A percentile compares a stretch with the other conserved stretches of the same genome.
Evolutionary conservation across 2,329 filamentous ascomycete genomes (phyloP).

Genomic region (Mycosphaerelloides madeirae): DNA sequence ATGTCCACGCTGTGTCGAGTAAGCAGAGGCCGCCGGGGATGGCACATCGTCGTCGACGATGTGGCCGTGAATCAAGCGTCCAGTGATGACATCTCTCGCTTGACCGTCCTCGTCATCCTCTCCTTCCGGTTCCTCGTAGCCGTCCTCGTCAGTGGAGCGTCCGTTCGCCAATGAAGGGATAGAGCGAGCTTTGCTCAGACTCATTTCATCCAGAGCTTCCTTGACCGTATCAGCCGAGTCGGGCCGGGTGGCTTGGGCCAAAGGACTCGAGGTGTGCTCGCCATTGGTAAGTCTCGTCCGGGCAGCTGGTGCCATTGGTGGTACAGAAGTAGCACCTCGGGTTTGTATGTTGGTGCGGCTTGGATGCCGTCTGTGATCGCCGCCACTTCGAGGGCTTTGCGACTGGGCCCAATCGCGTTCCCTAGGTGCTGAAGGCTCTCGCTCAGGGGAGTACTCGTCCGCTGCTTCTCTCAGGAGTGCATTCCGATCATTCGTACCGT

Average conservation of each 20-base stretch:
- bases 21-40: slow-evolving; percentile 63
- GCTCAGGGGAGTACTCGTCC: slow-evolving; percentile 12
- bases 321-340: slow-evolving; percentile 19
- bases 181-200: slow-evolving; percentile 22
- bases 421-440: slow-evolving; percentile 13
- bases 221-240: slow-evolving; percentile 23
- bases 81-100: slow-evolving; percentile 84
- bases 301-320: slow-evolving; percentile 8
- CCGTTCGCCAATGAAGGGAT: slow-evolving; percentile 24
- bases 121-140: slow-evolving; percentile 30
- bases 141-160: slow-evolving; percentile 24
- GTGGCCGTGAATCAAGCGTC: slow-evolving; percentile 85
- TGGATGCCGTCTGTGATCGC: slow-evolving; percentile 8
- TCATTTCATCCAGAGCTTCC: slow-evolving; percentile 3
- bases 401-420: slow-evolving; percentile 28
- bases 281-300: slow-evolving; percentile 25
- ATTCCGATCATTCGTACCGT: slow-evolving; percentile 37
- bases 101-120: slow-evolving; percentile 46
- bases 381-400: slow-evolving; percentile 12
- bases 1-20: slow-evolving; percentile 51
- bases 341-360: slow-evolving; percentile 5
- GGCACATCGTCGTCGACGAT: slow-evolving; percentile 82
- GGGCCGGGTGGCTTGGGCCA: slow-evolving; percentile 28
- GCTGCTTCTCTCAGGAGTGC: slow-evolving; percentile 17
- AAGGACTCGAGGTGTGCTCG: slow-evolving; percentile 28